phyloP scores from a whole-genome alignment of 495 filamentous ascomycete species.

The Melanomma pulvis-pyrius region DNA sequence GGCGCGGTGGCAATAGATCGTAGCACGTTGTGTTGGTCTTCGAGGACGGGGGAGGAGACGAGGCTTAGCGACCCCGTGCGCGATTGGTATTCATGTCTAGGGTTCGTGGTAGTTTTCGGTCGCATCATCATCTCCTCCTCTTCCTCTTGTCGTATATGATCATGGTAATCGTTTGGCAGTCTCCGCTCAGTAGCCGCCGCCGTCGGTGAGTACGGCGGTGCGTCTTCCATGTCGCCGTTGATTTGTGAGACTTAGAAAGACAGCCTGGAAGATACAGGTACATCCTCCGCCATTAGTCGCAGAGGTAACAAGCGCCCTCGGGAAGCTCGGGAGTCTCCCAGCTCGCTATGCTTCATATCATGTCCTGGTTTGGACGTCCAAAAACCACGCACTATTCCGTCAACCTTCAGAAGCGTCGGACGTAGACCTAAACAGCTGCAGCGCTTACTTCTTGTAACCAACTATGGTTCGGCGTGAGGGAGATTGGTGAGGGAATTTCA shows the following conservation, averaged over 20 bases:
- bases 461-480: no score
- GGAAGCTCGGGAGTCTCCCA: no score
- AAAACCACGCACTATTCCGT: no score
- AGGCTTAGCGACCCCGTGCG: background rate
- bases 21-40: background rate
- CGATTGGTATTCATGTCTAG: background rate
- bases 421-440: no score
- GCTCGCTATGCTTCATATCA: no score
- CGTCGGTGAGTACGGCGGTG: constrained; percentile 29
- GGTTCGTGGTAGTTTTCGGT: background rate
- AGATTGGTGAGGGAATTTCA: background rate
- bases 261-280: no score
- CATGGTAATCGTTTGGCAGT: constrained; percentile 11
- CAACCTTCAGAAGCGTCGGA: no score
- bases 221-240: constrained; percentile 10
- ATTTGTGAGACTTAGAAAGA: background rate
- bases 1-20: constrained; percentile 3
- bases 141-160: background rate
- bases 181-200: constrained; percentile 7
- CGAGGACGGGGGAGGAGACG: background rate
- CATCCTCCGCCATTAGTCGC: no score
- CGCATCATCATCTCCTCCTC: constrained; percentile 1
- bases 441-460: no score
- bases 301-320: no score
- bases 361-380: no score